phyloP scores from a whole-genome alignment of 1,284 basidiomycete species.

The Takashimella koratensis region DNA sequence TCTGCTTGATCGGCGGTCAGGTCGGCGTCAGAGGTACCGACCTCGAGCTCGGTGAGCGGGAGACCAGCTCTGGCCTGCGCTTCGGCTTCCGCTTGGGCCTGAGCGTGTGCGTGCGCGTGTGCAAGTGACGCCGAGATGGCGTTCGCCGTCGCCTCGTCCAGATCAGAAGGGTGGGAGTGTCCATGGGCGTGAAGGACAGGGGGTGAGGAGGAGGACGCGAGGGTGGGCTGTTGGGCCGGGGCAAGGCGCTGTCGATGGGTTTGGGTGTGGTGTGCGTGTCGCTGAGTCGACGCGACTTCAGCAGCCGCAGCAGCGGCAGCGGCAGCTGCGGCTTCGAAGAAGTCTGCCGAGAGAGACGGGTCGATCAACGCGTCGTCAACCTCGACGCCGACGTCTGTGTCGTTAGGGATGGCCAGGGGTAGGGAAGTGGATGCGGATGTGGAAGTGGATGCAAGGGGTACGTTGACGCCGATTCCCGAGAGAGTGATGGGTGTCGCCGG shows the following conservation, averaged over 20 bases:
- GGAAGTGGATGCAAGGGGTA: slow-evolving; percentile 11
- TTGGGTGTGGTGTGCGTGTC: slow-evolving; percentile 6
- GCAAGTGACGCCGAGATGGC: slow-evolving; percentile 23
- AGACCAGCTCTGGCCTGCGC: slow-evolving; percentile 4
- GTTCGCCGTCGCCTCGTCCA: slow-evolving; percentile 4
- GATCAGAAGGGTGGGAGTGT: not conserved
- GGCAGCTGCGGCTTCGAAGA: slow-evolving; percentile 16
- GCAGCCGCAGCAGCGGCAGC: slow-evolving; percentile 3
- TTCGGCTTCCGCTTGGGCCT: slow-evolving; percentile 20
- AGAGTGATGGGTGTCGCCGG: slow-evolving; percentile 12
- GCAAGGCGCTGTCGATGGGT: not conserved
- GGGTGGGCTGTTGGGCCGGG: not conserved
- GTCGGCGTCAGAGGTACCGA: not conserved
- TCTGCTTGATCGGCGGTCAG: slow-evolving; percentile 3
- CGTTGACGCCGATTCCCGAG: not conserved
- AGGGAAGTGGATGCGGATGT: not conserved
- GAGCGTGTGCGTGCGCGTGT: slow-evolving; percentile 17
- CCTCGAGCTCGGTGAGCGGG: not conserved
- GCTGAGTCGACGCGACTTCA: not conserved
- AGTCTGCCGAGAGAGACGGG: slow-evolving; percentile 11
- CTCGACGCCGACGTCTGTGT: not conserved
- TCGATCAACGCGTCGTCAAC: slow-evolving; percentile 20
- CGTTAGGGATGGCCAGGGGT: not conserved
- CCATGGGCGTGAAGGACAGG: not conserved
- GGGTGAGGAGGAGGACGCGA: not conserved